Conservation (phyloP, 768 basidiomycete species). For the Cyclocybe aegerita region DNA sequence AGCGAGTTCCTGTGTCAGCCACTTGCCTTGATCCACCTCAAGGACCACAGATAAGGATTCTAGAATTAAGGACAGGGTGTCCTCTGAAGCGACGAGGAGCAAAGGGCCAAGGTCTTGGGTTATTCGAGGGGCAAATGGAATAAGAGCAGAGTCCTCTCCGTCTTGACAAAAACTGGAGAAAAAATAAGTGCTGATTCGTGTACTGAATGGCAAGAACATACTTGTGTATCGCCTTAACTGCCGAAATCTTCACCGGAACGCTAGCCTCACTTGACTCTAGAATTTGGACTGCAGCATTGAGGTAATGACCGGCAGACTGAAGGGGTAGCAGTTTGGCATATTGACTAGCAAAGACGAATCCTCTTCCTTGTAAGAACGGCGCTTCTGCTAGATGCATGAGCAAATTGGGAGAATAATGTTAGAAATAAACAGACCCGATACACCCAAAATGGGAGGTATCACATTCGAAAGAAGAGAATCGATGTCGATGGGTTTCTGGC, state of each 20-base stretch:
- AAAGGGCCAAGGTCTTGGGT: constrained; percentile 84
- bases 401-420: neutral
- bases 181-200: constrained; percentile 3
- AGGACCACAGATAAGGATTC: constrained; percentile 83
- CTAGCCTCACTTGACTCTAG: constrained; percentile 71
- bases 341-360: constrained; percentile 92
- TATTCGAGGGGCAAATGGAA: constrained; percentile 69
- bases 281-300: constrained; percentile 84
- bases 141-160: constrained; percentile 57
- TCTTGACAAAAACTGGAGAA: constrained; percentile 63
- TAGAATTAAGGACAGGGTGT: constrained; percentile 84
- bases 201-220: constrained; percentile 35
- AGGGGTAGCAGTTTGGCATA: constrained; percentile 74
- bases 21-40: constrained; percentile 67
- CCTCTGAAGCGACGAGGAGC: constrained; percentile 75
- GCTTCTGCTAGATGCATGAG: constrained; percentile 47
- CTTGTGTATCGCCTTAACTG: constrained; percentile 94
- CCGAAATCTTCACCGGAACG: constrained; percentile 91
- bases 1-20: constrained; percentile 70
- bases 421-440: constrained; percentile 51
- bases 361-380: constrained; percentile 93
- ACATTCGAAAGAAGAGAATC: constrained; percentile 73
- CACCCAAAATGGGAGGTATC: constrained; percentile 72
- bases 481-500: constrained; percentile 72
- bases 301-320: constrained; percentile 78